A percentile compares a stretch with the other conserved stretches of the same genome.
Conservation (phyloP, 1,284 basidiomycete genomes). For the Flammula alnicola region DNA sequence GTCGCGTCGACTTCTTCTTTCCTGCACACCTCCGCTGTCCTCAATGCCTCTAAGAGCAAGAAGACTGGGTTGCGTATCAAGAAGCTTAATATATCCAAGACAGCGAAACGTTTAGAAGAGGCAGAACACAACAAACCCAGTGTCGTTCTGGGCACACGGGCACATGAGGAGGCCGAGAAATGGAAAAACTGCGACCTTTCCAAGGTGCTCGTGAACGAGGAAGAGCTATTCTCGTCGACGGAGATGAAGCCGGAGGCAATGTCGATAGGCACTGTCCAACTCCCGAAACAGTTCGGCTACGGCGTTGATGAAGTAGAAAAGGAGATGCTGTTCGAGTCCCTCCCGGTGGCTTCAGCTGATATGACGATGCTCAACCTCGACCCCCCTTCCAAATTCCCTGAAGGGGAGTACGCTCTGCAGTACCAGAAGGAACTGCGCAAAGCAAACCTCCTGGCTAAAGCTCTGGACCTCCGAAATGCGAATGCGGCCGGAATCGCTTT, state of each 20-base stretch:
- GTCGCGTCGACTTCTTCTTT: conserved; percentile 46
- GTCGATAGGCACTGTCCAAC: conserved; percentile 38
- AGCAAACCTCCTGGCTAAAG: conserved; percentile 66
- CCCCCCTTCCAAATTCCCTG: conserved; percentile 3
- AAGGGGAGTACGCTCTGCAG: conserved; percentile 23
- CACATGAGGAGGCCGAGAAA: conserved; percentile 57
- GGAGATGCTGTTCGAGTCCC: conserved; percentile 59
- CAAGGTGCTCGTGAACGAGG: conserved; percentile 59
- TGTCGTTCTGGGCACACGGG: conserved; percentile 72
- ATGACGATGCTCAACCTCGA: no score
- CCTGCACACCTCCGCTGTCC: conserved; percentile 61
- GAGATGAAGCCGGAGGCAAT: conserved; percentile 26
- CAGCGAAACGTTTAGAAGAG: conserved; percentile 46
- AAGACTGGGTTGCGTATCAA: conserved; percentile 42
- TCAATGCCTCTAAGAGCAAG: conserved; percentile 34
- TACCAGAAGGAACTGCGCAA: conserved; percentile 57
- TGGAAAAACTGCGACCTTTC: conserved; percentile 72
- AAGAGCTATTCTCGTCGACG: conserved; percentile 46
- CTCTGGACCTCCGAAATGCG: conserved; percentile 88
- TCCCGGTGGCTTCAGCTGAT: conserved; percentile 53
- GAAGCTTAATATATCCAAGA: conserved; percentile 56
- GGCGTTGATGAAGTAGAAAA: conserved; percentile 63
- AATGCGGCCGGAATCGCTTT: conserved; percentile 83
- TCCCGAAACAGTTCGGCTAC: conserved; percentile 61
- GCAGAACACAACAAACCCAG: conserved; percentile 59